Percentiles rank a stretch among this genome's conserved stretches.
Conservation (phyloP, 2,329 filamentous ascomycete genomes). For the Zasmidium cellare region DNA sequence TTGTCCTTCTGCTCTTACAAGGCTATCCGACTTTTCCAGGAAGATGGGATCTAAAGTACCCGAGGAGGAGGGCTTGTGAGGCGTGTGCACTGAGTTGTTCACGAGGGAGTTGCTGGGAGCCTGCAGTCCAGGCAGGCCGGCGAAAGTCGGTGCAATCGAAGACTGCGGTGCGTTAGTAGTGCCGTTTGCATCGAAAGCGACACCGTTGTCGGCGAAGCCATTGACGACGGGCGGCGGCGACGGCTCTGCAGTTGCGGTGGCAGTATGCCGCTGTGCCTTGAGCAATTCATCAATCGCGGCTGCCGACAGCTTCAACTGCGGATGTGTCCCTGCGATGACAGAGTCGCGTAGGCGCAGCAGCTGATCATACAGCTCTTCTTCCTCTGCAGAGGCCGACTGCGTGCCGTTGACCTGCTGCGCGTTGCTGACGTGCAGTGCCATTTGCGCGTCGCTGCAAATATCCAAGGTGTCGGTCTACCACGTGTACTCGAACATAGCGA, state of each 20-base stretch:
- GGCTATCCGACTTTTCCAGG: conserved; percentile 80
- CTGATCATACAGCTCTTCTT: conserved; percentile 63
- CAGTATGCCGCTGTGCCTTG: conserved; percentile 10
- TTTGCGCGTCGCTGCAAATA: conserved; percentile 6
- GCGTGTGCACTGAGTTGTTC: conserved; percentile 7
- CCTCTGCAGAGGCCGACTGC: conserved; percentile 28
- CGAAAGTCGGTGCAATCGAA: conserved; percentile 7
- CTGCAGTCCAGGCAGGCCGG: conserved; percentile 27
- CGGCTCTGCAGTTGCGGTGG: conserved; percentile 3
- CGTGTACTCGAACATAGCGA: conserved; percentile 17
- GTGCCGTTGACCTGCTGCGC: conserved; percentile 18
- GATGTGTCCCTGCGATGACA: conserved; percentile 75
- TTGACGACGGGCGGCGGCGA: conserved; percentile 10
- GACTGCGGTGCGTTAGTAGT: conserved; percentile 25
- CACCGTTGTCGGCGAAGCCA: conserved; percentile 18
- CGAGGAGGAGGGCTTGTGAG: conserved; percentile 19
- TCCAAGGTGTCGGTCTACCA: conserved; percentile 12
- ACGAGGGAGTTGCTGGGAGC: conserved; percentile 6
- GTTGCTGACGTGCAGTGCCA: conserved; percentile 20
- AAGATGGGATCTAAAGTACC: conserved; percentile 76
- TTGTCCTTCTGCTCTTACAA: conserved; percentile 78
- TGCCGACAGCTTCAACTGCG: conserved; percentile 59
- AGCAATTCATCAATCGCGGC: conserved; percentile 49
- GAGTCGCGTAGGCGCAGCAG: conserved; percentile 79
- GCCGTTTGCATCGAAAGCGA: conserved; percentile 20